phyloP scores from a whole-genome alignment of 2,329 filamentous ascomycete species.

The Arthroderma sp. region DNA sequence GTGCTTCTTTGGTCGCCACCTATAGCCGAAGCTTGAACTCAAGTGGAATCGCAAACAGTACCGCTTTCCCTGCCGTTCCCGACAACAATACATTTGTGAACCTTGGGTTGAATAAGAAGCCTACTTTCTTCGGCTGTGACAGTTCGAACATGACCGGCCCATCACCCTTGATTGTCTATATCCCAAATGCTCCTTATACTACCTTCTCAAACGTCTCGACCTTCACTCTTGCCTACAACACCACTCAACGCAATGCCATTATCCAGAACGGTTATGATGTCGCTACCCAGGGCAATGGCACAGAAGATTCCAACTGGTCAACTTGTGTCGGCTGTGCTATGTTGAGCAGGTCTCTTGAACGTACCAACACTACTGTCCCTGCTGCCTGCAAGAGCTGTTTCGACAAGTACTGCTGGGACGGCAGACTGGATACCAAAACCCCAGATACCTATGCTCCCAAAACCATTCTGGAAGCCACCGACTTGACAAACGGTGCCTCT shows the following conservation, averaged over 20 bases:
- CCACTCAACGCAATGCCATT: slow-evolving; percentile 58
- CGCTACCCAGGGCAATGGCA: slow-evolving; percentile 71
- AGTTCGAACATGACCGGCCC: slow-evolving; percentile 46
- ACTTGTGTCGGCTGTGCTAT: slow-evolving; percentile 81
- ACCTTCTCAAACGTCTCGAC: slow-evolving; percentile 68
- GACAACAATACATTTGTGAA: slow-evolving; percentile 68
- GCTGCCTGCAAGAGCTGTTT: slow-evolving; percentile 66
- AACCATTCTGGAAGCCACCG: slow-evolving; percentile 2
- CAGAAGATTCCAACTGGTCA: slow-evolving; percentile 60
- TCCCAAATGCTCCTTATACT: slow-evolving; percentile 75
- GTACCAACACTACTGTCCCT: slow-evolving; percentile 57
- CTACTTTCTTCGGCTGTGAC: slow-evolving; percentile 72
- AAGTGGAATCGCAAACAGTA: slow-evolving; percentile 49
- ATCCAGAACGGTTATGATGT: slow-evolving; percentile 78
- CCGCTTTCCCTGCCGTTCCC: slow-evolving; percentile 58
- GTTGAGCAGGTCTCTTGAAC: slow-evolving; percentile 58
- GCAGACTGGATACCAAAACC: slow-evolving; percentile 40
- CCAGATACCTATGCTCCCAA: slow-evolving; percentile 31
- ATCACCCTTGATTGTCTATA: slow-evolving; percentile 65
- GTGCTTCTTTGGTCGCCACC: slow-evolving; percentile 58
- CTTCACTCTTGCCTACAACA: slow-evolving; percentile 52
- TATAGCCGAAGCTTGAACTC: slow-evolving; percentile 51
- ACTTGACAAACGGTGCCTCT: slow-evolving; percentile 2
- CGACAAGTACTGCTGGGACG: slow-evolving; percentile 80
- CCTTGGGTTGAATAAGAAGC: slow-evolving; percentile 57